Evolutionary conservation across 331 rosid genomes (phyloP).

Genomic region (Pyrus hybrid): DNA sequence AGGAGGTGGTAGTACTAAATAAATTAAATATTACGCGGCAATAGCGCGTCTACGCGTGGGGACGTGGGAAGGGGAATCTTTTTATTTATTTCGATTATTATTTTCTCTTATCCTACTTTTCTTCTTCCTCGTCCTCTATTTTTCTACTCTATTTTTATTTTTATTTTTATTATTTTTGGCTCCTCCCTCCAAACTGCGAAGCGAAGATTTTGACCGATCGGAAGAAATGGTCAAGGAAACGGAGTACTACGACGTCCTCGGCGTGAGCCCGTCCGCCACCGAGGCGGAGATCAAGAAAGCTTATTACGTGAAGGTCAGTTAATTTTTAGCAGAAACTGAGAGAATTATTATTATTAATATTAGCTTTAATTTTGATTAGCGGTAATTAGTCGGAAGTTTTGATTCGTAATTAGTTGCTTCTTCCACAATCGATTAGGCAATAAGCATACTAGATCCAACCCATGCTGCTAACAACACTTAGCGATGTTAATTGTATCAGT

Average conservation of each 20-base stretch:
- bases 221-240: constrained; percentile 89
- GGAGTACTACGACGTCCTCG: constrained; percentile 89
- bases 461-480: no score
- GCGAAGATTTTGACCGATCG: constrained; percentile 9
- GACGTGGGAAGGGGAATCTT: neutral
- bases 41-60: neutral
- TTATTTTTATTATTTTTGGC: neutral
- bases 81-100: neutral
- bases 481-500: no score
- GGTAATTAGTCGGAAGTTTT: neutral
- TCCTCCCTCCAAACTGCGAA: neutral
- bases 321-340: neutral
- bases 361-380: neutral
- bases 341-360: neutral
- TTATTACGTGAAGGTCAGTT: constrained; percentile 77
- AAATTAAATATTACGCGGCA: neutral
- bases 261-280: constrained; percentile 76
- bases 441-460: neutral
- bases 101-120: neutral
- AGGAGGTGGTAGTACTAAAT: neutral
- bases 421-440: neutral
- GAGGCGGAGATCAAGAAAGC: constrained; percentile 98
- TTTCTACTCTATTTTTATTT: neutral
- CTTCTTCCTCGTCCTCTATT: neutral
- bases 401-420: neutral